Conservation (phyloP, 768 basidiomycete species). For the Tephrocybe sp. region DNA sequence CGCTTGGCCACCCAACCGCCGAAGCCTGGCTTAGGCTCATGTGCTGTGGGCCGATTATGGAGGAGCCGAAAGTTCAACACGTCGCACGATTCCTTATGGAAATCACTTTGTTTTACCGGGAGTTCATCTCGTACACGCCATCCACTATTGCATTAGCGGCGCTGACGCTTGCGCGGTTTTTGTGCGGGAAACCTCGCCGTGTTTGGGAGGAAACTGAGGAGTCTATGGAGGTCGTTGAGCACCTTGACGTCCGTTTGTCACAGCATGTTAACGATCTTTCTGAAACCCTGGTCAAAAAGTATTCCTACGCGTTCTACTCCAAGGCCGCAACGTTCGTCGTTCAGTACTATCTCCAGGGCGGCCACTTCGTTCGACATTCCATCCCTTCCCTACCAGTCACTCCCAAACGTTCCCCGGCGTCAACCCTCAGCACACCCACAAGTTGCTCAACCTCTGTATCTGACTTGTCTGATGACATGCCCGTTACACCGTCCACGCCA, state of each 20-base stretch:
- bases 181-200: constrained; percentile 79
- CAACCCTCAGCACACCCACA: constrained; percentile 69
- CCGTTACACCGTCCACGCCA: constrained; percentile 77
- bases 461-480: constrained; percentile 82
- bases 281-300: constrained; percentile 96
- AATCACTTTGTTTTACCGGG: constrained; percentile 96
- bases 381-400: constrained; percentile 63
- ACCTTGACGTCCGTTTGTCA: constrained; percentile 83
- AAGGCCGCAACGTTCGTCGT: constrained; percentile 93
- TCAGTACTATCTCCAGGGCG: constrained; percentile 91
- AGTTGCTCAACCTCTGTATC: constrained; percentile 74
- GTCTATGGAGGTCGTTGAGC: constrained; percentile 79
- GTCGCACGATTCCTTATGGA: constrained; percentile 99
- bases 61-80: constrained; percentile 90
- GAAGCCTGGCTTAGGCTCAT: constrained; percentile 94
- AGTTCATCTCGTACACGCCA: constrained; percentile 85
- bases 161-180: constrained; percentile 83
- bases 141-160: constrained; percentile 90
- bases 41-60: constrained; percentile 72
- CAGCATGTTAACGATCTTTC: constrained; percentile 92
- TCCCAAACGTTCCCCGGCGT: constrained; percentile 54
- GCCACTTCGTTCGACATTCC: constrained; percentile 59
- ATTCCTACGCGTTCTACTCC: constrained; percentile 95
- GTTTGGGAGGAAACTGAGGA: constrained; percentile 85
- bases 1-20: constrained; percentile 94